phyloP scores from a whole-genome alignment of 257 asterid species.

The Asclepias syriaca region DNA sequence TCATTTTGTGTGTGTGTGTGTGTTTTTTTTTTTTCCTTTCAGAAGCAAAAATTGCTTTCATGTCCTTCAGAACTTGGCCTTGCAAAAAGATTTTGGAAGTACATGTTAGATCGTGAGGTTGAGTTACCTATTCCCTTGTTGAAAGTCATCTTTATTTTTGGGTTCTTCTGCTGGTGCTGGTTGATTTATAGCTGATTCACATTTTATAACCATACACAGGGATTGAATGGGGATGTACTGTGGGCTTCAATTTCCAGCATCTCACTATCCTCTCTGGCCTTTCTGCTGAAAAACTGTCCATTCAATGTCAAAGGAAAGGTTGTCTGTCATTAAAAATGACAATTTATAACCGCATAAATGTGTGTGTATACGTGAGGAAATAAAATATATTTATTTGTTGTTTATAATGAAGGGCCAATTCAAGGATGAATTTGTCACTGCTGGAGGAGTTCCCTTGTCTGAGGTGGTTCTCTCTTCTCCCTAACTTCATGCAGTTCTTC shows the following conservation, averaged over 20 bases:
- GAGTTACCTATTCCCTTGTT: conserved; percentile 22
- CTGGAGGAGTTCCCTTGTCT: conserved; percentile 94
- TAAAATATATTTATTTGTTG: conserved; percentile 10
- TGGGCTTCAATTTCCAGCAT: conserved; percentile 84
- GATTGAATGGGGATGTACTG: conserved; percentile 51
- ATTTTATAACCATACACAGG: conserved; percentile 40
- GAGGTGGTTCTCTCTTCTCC: conserved; percentile 51
- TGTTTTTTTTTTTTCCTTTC: conserved; percentile 26
- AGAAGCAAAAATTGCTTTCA: conserved; percentile 77
- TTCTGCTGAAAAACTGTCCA: conserved; percentile 53
- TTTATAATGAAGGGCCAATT: conserved; percentile 66
- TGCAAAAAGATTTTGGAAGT: conserved; percentile 91
- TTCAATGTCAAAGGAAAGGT: conserved; percentile 79
- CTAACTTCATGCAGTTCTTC: conserved; percentile 4
- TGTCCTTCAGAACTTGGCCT: conserved; percentile 68
- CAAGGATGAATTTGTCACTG: conserved; percentile 97
- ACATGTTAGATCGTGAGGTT: conserved; percentile 71
- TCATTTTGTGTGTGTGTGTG: not conserved
- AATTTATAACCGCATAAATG: not conserved
- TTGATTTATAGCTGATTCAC: conserved; percentile 7
- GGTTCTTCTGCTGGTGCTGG: conserved; percentile 10
- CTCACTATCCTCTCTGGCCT: conserved; percentile 43
- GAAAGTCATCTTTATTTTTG: conserved; percentile 15
- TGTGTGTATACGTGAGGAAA: conserved; percentile 5
- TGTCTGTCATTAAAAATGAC: conserved; percentile 1